phyloP scores from a whole-genome alignment of 2,329 filamentous ascomycete species.

The Fusarium pilosicola region DNA sequence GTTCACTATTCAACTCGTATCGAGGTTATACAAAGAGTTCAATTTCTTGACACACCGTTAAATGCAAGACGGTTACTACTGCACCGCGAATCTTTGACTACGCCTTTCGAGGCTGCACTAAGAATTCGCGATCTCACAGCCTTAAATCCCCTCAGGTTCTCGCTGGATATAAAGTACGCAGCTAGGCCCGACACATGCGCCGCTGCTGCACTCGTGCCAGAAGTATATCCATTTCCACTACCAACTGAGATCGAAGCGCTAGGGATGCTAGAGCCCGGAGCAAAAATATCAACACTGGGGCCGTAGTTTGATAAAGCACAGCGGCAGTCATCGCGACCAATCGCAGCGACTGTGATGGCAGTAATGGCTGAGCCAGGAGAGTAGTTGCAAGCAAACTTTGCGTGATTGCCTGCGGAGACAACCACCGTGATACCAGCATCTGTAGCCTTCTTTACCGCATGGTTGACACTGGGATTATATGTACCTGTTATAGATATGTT shows the following conservation, averaged over 20 bases:
- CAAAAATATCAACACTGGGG: neutral
- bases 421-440: neutral
- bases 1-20: fast-evolving
- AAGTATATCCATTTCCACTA: fast-evolving
- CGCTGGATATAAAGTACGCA: neutral
- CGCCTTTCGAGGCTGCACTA: fast-evolving
- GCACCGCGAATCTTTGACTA: neutral
- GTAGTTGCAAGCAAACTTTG: fast-evolving
- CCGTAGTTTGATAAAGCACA: slow-evolving; percentile 2
- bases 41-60: too few relatives aligned
- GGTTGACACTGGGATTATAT: fast-evolving
- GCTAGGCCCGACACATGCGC: neutral
- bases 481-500: fast-evolving
- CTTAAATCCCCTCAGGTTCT: neutral
- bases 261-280: neutral
- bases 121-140: neutral
- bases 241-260: neutral
- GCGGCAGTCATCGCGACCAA: neutral
- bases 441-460: neutral
- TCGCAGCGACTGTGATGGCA: slow-evolving; percentile 12
- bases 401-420: neutral
- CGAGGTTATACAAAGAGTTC: neutral
- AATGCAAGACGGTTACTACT: neutral
- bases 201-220: slow-evolving; percentile 1
- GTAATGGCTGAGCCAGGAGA: neutral